Base-by-base conservation (phyloP, 108 stramenopile species). In the Discostella stelligeroides region DNA sequence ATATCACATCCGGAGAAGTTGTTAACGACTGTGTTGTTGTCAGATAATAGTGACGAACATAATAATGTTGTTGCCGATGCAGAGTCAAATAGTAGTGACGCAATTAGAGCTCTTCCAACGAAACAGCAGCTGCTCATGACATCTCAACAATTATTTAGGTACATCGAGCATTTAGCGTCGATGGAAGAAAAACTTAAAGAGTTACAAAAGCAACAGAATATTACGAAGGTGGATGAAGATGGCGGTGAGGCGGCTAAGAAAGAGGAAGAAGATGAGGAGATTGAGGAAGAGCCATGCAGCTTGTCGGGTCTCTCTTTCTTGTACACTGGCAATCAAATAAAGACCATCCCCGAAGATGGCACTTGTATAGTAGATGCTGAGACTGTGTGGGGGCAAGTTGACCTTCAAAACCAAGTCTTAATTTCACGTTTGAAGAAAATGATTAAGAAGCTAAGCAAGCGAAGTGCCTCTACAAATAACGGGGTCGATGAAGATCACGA, bases 381-480 rank as follows among this genome's bases (percentile, higher is more conserved):
- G 63, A 95, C 92, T 0, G 58, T 98, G 7, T 98, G 94, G 94
- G 93, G 90, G 12, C 92, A 98, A 79, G 80, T 98, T 13, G 95
- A 98, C 63, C 46, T 96, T 40, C 95, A 96, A 65, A 96, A 93
- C 59, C 58, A 63, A 7, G 87, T 93, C 8, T 54, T 97, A 59
- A 55, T 86, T 66, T 74, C 81, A 18, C 72, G 84, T 5, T 62
- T 94, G 45, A 84, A 70, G 46, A 91, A 86, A 47, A 48, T 76
- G 0, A 71, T 86, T 13, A 86, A 81, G 61, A 71, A 80, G n/a
- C 71, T 96, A 2, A 55, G 48, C 29, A 90, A 85, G 66, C 23
- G 60, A 4, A 39, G 58, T 7, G 27, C 21, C 15, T 80, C 84
- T 47, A 70, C 55, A 51, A 47, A 49, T 46, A 56, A 29, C 18